These are phyloP conservation scores for Emmonsiellopsis sp. DNA, from an alignment of 2,329 filamentous ascomycete species.

Conservation along the genomic window DNA sequence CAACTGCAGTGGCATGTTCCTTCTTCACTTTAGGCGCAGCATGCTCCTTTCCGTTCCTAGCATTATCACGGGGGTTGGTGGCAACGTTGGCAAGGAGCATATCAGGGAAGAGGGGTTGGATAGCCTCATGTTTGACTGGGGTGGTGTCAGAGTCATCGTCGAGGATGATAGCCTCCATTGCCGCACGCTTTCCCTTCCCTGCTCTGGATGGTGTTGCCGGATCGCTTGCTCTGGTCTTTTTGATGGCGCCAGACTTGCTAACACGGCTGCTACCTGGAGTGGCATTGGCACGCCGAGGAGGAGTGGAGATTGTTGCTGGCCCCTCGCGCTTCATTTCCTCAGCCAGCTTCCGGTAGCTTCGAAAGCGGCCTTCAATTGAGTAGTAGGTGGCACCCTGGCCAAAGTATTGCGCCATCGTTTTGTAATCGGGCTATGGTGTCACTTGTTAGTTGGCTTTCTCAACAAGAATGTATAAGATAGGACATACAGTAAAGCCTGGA, in stretches of 20 bases:
- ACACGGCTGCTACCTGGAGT: not conserved
- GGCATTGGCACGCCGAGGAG: conserved; percentile 5
- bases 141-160: not conserved
- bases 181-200: not conserved
- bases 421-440: conserved; percentile 34
- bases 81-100: no score
- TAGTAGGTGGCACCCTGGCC: conserved; percentile 39
- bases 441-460: not conserved
- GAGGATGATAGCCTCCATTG: not conserved
- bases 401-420: conserved; percentile 35
- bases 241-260: not conserved
- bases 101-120: no score
- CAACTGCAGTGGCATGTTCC: no score
- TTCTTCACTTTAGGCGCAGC: no score
- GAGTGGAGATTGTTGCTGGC: conserved; percentile 9
- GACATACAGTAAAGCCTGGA: conserved; percentile 17
- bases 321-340: conserved; percentile 22
- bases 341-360: conserved; percentile 35
- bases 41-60: no score
- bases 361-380: conserved; percentile 38
- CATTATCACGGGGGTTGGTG: no score
- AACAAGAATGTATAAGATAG: not conserved
- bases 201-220: not conserved
- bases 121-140: not conserved
- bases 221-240: not conserved